phyloP scores from a whole-genome alignment of 1,139 yeast species.

The Saccharomyces hybrid region DNA sequence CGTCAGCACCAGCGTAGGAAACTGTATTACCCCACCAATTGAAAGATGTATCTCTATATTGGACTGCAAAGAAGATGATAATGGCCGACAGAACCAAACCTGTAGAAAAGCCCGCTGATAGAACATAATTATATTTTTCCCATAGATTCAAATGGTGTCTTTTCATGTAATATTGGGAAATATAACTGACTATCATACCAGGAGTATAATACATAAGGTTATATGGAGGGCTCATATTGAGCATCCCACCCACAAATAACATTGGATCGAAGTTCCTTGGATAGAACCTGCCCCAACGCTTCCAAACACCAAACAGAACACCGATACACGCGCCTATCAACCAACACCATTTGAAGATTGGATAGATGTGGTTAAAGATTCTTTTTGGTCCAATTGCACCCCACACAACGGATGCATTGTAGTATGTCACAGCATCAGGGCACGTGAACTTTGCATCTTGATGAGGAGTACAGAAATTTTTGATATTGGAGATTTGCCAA shows the following conservation, averaged over 20 bases:
- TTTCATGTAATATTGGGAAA: conserved; percentile 49
- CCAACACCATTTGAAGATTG: conserved; percentile 45
- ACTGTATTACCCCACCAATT: conserved; percentile 60
- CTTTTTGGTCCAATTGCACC: conserved; percentile 64
- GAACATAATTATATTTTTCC: conserved; percentile 58
- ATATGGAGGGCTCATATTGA: conserved; percentile 44
- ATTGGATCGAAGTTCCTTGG: conserved; percentile 42
- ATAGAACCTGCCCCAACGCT: conserved; percentile 32
- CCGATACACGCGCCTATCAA: conserved; percentile 46
- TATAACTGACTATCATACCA: conserved; percentile 42
- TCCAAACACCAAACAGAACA: conserved; percentile 38
- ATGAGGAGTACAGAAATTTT: conserved; percentile 41
- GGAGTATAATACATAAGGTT: conserved; percentile 49
- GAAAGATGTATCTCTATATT: conserved; percentile 37
- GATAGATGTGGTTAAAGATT: conserved; percentile 45
- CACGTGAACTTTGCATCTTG: conserved; percentile 41
- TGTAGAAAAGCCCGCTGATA: conserved; percentile 50
- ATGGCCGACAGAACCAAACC: conserved; percentile 55
- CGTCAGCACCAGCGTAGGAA: conserved; percentile 39
- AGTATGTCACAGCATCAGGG: conserved; percentile 41
- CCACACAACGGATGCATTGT: conserved; percentile 50
- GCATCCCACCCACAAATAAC: conserved; percentile 42
- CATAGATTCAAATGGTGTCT: conserved; percentile 49
- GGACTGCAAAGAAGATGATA: conserved; percentile 49
- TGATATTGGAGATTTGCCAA: conserved; percentile 44